Evolutionary conservation across 495 filamentous ascomycete genomes (phyloP).

Genomic region (Xylaria sp.): DNA sequence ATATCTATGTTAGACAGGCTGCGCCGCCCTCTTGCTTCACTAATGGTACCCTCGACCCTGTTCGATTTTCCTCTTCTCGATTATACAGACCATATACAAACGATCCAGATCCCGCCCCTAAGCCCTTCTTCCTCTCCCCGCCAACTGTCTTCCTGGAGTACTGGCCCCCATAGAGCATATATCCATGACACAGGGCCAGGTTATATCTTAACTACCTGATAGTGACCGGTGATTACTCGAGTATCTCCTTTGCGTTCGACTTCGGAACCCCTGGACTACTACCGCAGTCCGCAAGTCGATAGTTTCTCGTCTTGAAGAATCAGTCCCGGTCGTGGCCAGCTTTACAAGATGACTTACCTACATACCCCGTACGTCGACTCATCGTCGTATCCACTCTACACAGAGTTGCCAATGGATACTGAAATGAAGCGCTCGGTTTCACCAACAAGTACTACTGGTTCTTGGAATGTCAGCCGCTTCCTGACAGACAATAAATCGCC

Average conservation of each 20-base stretch:
- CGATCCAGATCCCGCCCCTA: constrained; percentile 20
- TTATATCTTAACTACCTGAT: not conserved
- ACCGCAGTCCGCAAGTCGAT: not conserved
- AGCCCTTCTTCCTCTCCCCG: not conserved
- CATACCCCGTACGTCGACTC: constrained; percentile 10
- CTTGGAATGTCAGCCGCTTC: constrained; percentile 36
- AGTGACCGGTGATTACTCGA: not conserved
- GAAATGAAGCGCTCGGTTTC: constrained; percentile 26
- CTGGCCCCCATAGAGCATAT: constrained; percentile 2
- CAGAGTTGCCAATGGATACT: constrained; percentile 20
- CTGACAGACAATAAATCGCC: constrained; percentile 39
- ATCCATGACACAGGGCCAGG: not conserved
- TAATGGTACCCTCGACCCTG: constrained; percentile 7
- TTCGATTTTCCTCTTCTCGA: not conserved
- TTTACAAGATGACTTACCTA: constrained; percentile 18
- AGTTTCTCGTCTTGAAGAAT: not conserved
- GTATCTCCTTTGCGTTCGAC: not conserved
- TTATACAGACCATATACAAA: constrained; percentile 24
- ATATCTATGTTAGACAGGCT: constrained; percentile 16
- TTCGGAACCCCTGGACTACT: not conserved
- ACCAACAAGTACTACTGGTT: constrained; percentile 18
- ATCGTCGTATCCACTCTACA: constrained; percentile 17
- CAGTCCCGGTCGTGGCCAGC: not conserved
- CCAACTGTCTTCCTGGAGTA: not conserved
- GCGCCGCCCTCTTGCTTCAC: constrained; percentile 16